These are phyloP conservation scores for Stagonosporopsis cucurbitacearum DNA, from an alignment of 2,329 filamentous ascomycete genomes.

Conservation along the genomic window DNA sequence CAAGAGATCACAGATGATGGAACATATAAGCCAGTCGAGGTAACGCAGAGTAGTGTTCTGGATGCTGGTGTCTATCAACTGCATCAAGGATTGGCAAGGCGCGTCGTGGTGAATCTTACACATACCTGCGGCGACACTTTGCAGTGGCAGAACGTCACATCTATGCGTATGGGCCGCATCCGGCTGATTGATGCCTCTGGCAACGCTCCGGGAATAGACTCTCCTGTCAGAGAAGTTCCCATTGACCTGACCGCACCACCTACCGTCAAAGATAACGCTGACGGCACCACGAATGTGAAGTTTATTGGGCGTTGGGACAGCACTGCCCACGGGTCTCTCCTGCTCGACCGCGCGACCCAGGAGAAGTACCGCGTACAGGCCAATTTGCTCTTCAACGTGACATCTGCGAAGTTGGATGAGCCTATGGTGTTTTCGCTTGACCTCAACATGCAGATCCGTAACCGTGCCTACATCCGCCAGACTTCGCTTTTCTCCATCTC, in stretches of 20 bases:
- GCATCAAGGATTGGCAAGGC: conserved; percentile 90
- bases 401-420: conserved; percentile 81
- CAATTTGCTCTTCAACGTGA: conserved; percentile 83
- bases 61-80: conserved; percentile 93
- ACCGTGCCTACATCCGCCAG: conserved; percentile 82
- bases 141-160: conserved; percentile 84
- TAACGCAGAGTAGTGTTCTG: conserved; percentile 81
- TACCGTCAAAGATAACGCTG: conserved; percentile 81
- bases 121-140: conserved; percentile 88
- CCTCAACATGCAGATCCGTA: conserved; percentile 81
- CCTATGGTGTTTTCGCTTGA: conserved; percentile 87
- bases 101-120: conserved; percentile 85
- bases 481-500: conserved; percentile 83
- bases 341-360: conserved; percentile 91
- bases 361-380: conserved; percentile 93
- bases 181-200: conserved; percentile 84
- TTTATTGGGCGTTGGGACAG: conserved; percentile 97
- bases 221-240: conserved; percentile 73
- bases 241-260: conserved; percentile 81
- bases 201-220: conserved; percentile 79
- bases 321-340: conserved; percentile 85
- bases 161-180: conserved; percentile 79
- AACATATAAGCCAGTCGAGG: conserved; percentile 90
- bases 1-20: conserved; percentile 91
- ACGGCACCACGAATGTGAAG: conserved; percentile 86